These are phyloP conservation scores for Protea cynaroides DNA, from an alignment of 164 flowering plant species.

Conservation along the genomic window DNA sequence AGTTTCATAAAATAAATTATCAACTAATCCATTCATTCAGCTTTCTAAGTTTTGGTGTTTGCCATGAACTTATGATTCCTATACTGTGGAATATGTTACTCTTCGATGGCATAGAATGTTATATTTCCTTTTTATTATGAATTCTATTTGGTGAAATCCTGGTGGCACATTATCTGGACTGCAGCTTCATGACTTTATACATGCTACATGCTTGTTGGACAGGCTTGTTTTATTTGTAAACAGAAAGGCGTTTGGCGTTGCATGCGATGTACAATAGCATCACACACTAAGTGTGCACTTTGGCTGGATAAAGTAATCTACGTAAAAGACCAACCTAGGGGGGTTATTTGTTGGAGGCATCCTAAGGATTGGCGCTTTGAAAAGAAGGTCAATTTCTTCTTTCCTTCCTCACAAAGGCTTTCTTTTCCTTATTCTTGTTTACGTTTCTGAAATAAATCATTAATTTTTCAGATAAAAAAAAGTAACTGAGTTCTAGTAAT, in stretches of 20 bases:
- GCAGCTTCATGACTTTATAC: neutral
- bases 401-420: slow-evolving; percentile 26
- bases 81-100: neutral
- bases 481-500: too few relatives aligned
- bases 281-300: slow-evolving; percentile 74
- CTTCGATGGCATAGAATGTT: too few relatives aligned
- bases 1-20: too few relatives aligned
- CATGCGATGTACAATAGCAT: slow-evolving; percentile 56
- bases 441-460: too few relatives aligned
- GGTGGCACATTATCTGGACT: too few relatives aligned
- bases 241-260: slow-evolving; percentile 65
- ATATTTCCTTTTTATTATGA: too few relatives aligned
- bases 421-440: neutral
- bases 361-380: slow-evolving; percentile 65
- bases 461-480: too few relatives aligned
- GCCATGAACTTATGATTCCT: neutral
- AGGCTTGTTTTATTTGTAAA: slow-evolving; percentile 79
- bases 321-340: slow-evolving; percentile 37
- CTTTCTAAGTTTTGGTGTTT: too few relatives aligned
- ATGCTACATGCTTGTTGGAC: slow-evolving; percentile 7
- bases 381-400: slow-evolving; percentile 77
- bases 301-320: slow-evolving; percentile 64
- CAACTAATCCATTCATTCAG: too few relatives aligned
- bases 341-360: slow-evolving; percentile 92
- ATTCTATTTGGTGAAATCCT: too few relatives aligned